These are phyloP conservation scores for Pythium aquatile DNA, from an alignment of 352 stramenopile genomes.

Conservation along the genomic window DNA sequence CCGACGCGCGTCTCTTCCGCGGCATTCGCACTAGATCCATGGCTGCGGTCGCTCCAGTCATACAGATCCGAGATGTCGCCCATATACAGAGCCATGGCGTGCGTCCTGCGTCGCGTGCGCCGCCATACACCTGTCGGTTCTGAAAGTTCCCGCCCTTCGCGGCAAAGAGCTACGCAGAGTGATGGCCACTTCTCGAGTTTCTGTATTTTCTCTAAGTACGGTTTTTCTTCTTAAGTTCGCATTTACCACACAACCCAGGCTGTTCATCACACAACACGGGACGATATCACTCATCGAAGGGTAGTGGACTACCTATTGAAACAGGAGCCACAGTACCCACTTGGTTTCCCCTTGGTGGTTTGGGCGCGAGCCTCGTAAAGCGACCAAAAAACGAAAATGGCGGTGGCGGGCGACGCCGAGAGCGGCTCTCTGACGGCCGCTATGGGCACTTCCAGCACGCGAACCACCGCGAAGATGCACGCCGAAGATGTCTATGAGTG, in stretches of 20 bases:
- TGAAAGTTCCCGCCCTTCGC: background rate
- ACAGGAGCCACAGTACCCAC: background rate
- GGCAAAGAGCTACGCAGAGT: background rate
- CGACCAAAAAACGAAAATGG: slow-evolving; percentile 7
- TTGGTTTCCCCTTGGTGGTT: slow-evolving; percentile 1
- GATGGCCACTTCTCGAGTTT: background rate
- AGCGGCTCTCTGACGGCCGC: background rate
- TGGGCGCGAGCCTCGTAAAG: background rate
- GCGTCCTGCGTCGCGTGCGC: background rate
- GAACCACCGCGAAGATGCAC: slow-evolving; percentile 4
- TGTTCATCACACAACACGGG: background rate
- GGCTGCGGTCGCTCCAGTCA: slow-evolving; percentile 17
- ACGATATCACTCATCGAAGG: background rate
- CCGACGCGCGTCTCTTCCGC: slow-evolving; percentile 19
- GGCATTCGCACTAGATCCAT: background rate
- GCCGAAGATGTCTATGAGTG: slow-evolving; percentile 34
- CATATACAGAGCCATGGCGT: slow-evolving; percentile 16
- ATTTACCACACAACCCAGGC: background rate
- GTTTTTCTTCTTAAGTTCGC: background rate
- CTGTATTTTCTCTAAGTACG: slow-evolving; percentile 2
- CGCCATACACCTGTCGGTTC: background rate
- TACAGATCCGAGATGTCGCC: slow-evolving; percentile 24
- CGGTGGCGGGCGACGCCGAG: background rate
- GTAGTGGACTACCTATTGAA: background rate
- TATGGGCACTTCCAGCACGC: background rate